phyloP scores from a whole-genome alignment of 345 rosid species.

The Brassica nigra region DNA sequence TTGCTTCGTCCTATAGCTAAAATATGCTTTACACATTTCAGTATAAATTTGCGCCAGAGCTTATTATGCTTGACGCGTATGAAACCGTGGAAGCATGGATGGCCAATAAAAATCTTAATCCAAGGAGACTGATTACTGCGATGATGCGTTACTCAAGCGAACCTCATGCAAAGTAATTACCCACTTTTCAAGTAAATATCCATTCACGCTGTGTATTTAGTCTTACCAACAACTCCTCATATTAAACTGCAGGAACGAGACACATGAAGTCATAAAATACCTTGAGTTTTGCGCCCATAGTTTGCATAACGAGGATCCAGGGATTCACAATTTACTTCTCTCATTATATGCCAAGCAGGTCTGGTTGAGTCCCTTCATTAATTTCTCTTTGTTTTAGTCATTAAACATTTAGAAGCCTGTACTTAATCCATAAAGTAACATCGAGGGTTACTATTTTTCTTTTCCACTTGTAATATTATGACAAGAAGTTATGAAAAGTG shows the following conservation, averaged over 20 bases:
- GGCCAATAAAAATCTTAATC: conserved; percentile 81
- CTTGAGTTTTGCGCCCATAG: conserved; percentile 88
- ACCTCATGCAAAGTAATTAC: conserved; percentile 95
- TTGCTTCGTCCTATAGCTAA: conserved; percentile 23
- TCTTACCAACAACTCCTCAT: conserved; percentile 2
- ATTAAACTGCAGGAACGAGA: conserved; percentile 79
- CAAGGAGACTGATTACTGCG: conserved; percentile 93
- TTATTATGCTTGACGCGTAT: conserved; percentile 93
- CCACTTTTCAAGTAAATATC: background rate
- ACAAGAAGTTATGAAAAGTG: conserved; percentile 1
- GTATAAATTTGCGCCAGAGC: conserved; percentile 97
- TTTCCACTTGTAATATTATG: conserved; percentile 1
- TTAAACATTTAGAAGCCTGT: conserved; percentile 8
- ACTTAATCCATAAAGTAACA: conserved; percentile 11
- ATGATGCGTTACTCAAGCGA: conserved; percentile 99
- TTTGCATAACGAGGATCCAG: conserved; percentile 95
- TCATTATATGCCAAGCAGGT: conserved; percentile 99
- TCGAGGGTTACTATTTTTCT: conserved; percentile 11
- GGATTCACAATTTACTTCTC: conserved; percentile 91
- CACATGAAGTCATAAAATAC: conserved; percentile 97
- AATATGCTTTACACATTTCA: conserved; percentile 42
- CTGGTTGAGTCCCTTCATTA: conserved; percentile 27
- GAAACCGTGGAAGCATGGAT: conserved; percentile 99
- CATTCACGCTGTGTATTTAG: conserved; percentile 12
- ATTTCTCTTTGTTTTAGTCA: conserved; percentile 10